These are phyloP conservation scores for Xeromyces bisporus DNA, from an alignment of 495 filamentous ascomycete genomes.

Conservation along the genomic window DNA sequence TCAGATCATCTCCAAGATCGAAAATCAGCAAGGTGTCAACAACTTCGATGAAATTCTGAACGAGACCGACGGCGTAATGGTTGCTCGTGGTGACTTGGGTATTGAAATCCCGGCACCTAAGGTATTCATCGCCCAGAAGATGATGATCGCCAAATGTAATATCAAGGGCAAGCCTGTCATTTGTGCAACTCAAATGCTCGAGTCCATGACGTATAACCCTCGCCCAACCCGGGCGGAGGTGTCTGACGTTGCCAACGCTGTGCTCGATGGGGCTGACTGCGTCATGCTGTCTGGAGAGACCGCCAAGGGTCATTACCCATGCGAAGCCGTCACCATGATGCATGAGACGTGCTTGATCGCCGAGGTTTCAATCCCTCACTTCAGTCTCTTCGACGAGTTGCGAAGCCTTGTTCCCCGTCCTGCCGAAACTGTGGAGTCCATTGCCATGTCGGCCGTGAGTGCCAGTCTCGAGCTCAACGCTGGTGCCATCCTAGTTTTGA, in stretches of 20 bases:
- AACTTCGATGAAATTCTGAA: constrained; percentile 96
- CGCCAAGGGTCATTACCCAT: constrained; percentile 90
- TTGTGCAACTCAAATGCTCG: constrained; percentile 83
- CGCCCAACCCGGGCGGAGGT: constrained; percentile 95
- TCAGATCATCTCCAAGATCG: constrained; percentile 99
- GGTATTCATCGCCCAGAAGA: constrained; percentile 98
- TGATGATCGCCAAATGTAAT: constrained; percentile 99
- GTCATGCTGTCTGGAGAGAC: constrained; percentile 99
- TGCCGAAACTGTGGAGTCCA: constrained; percentile 72
- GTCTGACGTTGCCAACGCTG: constrained; percentile 94
- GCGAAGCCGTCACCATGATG: constrained; percentile 91
- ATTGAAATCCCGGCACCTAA: constrained; percentile 97
- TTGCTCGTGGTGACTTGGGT: constrained; percentile 94
- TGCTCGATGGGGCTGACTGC: constrained; percentile 94
- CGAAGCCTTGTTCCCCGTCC: constrained; percentile 65
- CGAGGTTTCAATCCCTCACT: constrained; percentile 91
- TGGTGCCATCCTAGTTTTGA: constrained; percentile 83
- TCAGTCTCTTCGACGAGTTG: constrained; percentile 91
- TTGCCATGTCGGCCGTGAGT: constrained; percentile 89
- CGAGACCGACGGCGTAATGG: constrained; percentile 98
- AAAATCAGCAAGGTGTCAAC: constrained; percentile 97
- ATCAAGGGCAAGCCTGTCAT: constrained; percentile 97
- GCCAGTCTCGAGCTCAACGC: constrained; percentile 90
- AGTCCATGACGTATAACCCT: constrained; percentile 99
- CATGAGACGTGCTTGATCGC: constrained; percentile 90